These are phyloP conservation scores for Silybum marianum DNA, from an alignment of 129 eudicot species.

Conservation along the genomic window DNA sequence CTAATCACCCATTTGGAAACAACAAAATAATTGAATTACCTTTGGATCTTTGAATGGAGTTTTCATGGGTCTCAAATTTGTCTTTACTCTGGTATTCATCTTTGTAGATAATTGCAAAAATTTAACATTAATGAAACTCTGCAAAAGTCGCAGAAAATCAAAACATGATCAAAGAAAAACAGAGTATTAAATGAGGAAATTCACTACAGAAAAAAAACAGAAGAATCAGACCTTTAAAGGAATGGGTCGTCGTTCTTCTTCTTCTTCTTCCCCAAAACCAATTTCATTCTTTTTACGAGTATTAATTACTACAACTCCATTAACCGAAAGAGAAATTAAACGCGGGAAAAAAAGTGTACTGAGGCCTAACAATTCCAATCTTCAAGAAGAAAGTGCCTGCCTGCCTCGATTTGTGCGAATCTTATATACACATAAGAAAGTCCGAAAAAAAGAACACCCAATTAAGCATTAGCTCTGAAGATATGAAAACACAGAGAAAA, in stretches of 20 bases:
- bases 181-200: conserved; percentile 23
- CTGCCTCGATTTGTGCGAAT: conserved; percentile 39
- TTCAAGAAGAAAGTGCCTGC: conserved; percentile 33
- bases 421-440: conserved; percentile 30
- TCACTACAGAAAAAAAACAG: neutral
- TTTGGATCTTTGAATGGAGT: conserved; percentile 50
- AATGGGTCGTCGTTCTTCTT: conserved; percentile 23
- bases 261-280: conserved; percentile 12
- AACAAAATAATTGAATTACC: conserved; percentile 29
- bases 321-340: conserved; percentile 27
- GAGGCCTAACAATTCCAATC: conserved; percentile 19
- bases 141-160: conserved; percentile 29
- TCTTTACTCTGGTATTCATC: conserved; percentile 59
- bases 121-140: conserved; percentile 38
- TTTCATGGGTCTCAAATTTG: conserved; percentile 56
- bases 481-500: conserved; percentile 2
- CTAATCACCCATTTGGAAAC: neutral
- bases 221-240: conserved; percentile 37
- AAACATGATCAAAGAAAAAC: conserved; percentile 15
- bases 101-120: conserved; percentile 24
- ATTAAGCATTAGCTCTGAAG: conserved; percentile 13
- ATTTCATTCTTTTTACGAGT: conserved; percentile 17
- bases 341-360: conserved; percentile 5
- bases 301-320: conserved; percentile 29
- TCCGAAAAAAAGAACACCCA: conserved; percentile 21